Evolutionary conservation across 129 eudicot species (phyloP), one percentile per base, ranked within the genome.

Genomic region (Heracleum sosnowskyi): DNA sequence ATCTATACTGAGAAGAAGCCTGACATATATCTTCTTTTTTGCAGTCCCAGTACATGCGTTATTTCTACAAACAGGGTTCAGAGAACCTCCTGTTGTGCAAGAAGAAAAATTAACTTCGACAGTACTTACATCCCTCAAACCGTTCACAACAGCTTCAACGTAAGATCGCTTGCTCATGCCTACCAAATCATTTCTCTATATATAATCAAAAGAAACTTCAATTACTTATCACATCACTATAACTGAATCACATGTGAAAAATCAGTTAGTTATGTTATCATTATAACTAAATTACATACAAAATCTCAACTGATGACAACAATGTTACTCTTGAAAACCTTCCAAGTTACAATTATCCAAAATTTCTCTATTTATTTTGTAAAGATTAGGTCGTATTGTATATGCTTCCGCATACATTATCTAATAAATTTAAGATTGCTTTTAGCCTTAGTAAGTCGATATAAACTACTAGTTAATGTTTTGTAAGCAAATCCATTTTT

Each of bases 131-230:
- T 91, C 81, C 87, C 78, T 91, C 78, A 95, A 69, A 81, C 98
- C 98, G 64, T 91, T 96, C 69, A 95, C 77, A 80, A 91, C 96
- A 0, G 96, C 98, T 85, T 95, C 93, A 77, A 91, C 69, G 77
- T 95, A 95, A 55, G 97, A 91, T 41, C 81, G 86, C 83, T 91
- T 95, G 89, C 91, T 91, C 97, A 95, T 91, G 77, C 96, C 96
- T 78, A 85, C 90, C 16, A 87, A 81, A 76, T 88, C 94, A 88
- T 95, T 91, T 80, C 84, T 88, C 98, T 95, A 83, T 66, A 82
- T 75, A 62, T 26, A 35, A 57, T 66, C 44, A 77, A 73, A 74
- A 83, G 83, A 44, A 62, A 53, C 75, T 72, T n/a, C 39, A 35
- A 20, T 44, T 71, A 74, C 2, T 46, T 84, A 15, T 40, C 42